Conservation (phyloP, 2,329 filamentous ascomycete genomes). For the Chrysoporthe deuterocubensis region DNA sequence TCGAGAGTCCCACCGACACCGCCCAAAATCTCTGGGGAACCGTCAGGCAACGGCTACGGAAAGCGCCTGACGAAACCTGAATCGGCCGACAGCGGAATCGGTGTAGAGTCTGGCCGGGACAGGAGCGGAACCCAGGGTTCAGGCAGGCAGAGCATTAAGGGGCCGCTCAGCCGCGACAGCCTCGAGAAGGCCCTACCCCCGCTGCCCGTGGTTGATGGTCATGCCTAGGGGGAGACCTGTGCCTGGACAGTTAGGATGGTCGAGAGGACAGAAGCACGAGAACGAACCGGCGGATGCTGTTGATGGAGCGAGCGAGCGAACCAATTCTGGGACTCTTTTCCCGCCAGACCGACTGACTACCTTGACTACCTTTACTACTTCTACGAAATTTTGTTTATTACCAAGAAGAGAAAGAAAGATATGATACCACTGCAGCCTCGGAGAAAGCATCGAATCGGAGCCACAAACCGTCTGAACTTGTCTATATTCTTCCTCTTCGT, state of each 20-base stretch:
- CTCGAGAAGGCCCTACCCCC: slow-evolving; percentile 65
- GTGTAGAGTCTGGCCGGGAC: slow-evolving; percentile 37
- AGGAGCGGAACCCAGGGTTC: slow-evolving; percentile 34
- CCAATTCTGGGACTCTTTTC: not conserved
- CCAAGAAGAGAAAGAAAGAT: slow-evolving; percentile 22
- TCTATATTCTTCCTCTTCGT: slow-evolving; percentile 19
- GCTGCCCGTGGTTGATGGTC: slow-evolving; percentile 45
- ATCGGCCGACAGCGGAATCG: slow-evolving; percentile 54
- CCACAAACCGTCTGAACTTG: slow-evolving; percentile 16
- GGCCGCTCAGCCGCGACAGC: slow-evolving; percentile 57
- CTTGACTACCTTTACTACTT: slow-evolving; percentile 2
- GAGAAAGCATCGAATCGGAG: slow-evolving; percentile 28
- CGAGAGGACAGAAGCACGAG: not conserved
- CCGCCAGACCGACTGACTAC: not conserved
- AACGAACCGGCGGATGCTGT: slow-evolving; percentile 2
- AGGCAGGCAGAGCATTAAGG: slow-evolving; percentile 31
- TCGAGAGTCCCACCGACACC: slow-evolving; percentile 48
- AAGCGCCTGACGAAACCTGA: slow-evolving; percentile 45
- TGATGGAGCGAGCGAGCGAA: slow-evolving; percentile 9
- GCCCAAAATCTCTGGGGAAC: slow-evolving; percentile 41
- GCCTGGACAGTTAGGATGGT: slow-evolving; percentile 15
- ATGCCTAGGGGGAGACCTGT: slow-evolving; percentile 23
- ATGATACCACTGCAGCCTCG: slow-evolving; percentile 31
- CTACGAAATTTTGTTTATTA: slow-evolving; percentile 25
- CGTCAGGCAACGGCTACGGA: slow-evolving; percentile 18